phyloP scores from a whole-genome alignment of 306 rosid genomes.

The Gillenia trifoliata region DNA sequence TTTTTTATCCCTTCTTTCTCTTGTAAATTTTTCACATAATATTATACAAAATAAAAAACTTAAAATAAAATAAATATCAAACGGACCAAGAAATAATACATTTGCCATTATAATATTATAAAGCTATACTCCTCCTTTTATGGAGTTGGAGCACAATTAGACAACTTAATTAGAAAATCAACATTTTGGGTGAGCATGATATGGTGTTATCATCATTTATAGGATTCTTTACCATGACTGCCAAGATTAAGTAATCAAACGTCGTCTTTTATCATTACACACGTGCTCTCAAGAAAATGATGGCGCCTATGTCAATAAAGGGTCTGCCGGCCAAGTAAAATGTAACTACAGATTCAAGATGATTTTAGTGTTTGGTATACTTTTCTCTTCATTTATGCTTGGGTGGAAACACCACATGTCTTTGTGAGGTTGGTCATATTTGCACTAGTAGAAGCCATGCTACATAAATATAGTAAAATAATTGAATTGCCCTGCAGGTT shows the following conservation, averaged over 20 bases:
- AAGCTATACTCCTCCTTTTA: background rate
- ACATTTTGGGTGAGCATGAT: background rate
- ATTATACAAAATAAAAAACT: too few relatives aligned
- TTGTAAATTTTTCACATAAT: too few relatives aligned
- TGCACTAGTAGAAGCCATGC: background rate
- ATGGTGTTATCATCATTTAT: conserved; percentile 19
- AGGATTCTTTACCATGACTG: conserved; percentile 16
- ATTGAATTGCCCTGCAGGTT: background rate
- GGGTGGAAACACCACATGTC: background rate
- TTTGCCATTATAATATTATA: background rate
- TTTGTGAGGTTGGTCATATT: background rate
- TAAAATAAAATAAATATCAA: too few relatives aligned
- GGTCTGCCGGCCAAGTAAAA: conserved; percentile 15
- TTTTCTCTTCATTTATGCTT: background rate
- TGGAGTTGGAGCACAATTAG: background rate
- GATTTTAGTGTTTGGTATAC: background rate
- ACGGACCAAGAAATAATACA: too few relatives aligned
- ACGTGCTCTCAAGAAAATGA: conserved; percentile 42
- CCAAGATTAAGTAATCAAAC: conserved; percentile 15
- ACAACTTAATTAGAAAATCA: conserved; percentile 9
- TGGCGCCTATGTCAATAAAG: conserved; percentile 26
- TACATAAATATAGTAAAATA: background rate
- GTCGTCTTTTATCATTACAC: conserved; percentile 31
- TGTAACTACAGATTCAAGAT: background rate
- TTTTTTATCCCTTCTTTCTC: too few relatives aligned